These are phyloP conservation scores for Arctium minus DNA, from an alignment of 129 eudicot species.

Conservation along the genomic window DNA sequence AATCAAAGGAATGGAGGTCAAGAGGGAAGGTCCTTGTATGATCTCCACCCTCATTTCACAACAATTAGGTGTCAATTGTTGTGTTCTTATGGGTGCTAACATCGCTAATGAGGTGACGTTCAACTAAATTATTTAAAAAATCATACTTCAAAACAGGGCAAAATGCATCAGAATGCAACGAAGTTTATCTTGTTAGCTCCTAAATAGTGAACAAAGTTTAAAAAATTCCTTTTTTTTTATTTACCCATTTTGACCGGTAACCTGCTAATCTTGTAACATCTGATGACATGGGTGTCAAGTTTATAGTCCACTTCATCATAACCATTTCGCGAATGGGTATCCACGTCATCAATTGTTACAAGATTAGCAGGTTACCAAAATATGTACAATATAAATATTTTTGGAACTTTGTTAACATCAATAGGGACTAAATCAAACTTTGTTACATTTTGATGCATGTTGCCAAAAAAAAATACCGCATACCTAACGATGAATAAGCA, in stretches of 20 bases:
- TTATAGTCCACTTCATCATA: not conserved
- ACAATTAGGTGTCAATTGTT: constrained; percentile 72
- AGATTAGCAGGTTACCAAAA: not conserved
- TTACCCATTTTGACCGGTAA: not conserved
- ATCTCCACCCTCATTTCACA: constrained; percentile 75
- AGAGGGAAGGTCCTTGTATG: constrained; percentile 96
- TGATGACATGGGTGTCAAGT: not conserved
- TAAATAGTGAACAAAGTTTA: not conserved
- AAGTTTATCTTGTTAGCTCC: not conserved
- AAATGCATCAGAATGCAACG: not conserved
- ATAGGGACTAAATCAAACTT: not conserved
- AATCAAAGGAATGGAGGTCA: constrained; percentile 99
- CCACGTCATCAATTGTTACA: not conserved
- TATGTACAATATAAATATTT: not conserved
- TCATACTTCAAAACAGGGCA: not conserved
- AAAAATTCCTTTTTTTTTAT: not conserved
- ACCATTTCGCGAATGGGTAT: not conserved
- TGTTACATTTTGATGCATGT: not conserved
- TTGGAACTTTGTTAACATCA: not conserved
- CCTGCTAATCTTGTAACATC: not conserved
- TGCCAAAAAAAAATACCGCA: not conserved
- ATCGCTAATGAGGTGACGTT: constrained; percentile 87
- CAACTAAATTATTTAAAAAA: not conserved
- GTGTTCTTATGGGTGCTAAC: constrained; percentile 99
- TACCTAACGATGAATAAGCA: constrained; percentile 33